Base-by-base conservation (phyloP, 2,329 filamentous ascomycete genomes). In the Pseudomassariella vexata region DNA sequence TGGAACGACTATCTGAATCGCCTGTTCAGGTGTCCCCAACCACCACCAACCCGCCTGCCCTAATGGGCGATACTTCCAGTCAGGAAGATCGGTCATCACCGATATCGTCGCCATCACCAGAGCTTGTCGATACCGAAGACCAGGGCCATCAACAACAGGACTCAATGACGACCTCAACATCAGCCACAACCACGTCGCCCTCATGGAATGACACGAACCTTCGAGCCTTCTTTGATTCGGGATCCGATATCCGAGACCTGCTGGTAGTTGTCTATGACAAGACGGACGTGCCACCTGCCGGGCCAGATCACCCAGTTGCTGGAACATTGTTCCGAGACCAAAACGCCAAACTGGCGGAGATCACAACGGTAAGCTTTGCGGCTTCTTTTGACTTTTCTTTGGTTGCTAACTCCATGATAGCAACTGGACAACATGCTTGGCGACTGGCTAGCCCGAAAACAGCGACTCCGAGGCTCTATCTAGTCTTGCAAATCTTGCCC, bases 211-310 rank as follows among this genome's bases (percentile, higher is more conserved):
- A 96, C 56, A 71, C 79, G 35, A 85, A 79, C 47, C 73, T 98
- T 18, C 79, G 87, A 38, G 82, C 85, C 10, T 98, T 95, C 60
- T 83, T 96, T 49, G 90, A 96, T 45, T 87, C 92, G 45, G 79
- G 86, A 39, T 80, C 81, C 20, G 87, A 95, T 41, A 87, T 98
- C 45, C 78, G 86, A 30, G 90, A 98, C 54, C 74, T 96, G 53
- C 71, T 96, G 31, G 74, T 89, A 22, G 84, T 98, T 39, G 87
- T 98, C 18, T 89, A 95, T 53, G 89, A 96, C 60, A 95, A 89
- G 56, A 84, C 79, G 10, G 85, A 89, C 37, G 79, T 94, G 11
- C 73, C 79, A 24, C 84, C 87, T 12, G 85, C 82, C 6, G 77
- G 82, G 2, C 73, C 76, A n/a, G 86, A 95, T 36, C 89, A 96